A percentile compares a stretch with the other conserved stretches of the same genome.
Conservation (phyloP, 2,329 filamentous ascomycete genomes). For the Ascochyta viciae-villosae region DNA sequence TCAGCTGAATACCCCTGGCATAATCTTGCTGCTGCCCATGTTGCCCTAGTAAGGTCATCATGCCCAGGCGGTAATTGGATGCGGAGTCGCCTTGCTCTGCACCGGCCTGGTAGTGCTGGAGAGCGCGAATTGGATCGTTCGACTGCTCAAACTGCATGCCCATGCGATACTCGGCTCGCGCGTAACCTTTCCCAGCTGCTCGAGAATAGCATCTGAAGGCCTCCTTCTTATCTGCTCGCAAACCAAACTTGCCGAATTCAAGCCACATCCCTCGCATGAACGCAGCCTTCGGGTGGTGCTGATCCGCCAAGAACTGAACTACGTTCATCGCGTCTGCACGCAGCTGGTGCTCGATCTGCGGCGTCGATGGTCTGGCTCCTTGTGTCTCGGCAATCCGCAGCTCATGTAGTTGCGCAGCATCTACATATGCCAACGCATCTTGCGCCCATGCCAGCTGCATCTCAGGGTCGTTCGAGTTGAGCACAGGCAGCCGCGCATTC, state of each 20-base stretch:
- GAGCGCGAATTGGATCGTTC: constrained; percentile 88
- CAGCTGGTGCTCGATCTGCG: constrained; percentile 86
- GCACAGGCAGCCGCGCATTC: constrained; percentile 79
- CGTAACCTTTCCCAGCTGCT: constrained; percentile 85
- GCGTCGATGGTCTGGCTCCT: constrained; percentile 74
- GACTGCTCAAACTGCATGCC: constrained; percentile 98
- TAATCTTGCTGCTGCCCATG: constrained; percentile 88
- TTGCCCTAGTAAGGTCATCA: constrained; percentile 96
- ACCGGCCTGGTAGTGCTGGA: constrained; percentile 87
- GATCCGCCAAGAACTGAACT: constrained; percentile 85
- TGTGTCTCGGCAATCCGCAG: constrained; percentile 68
- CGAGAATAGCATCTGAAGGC: constrained; percentile 86
- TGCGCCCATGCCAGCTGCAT: constrained; percentile 98
- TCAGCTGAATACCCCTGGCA: constrained; percentile 77
- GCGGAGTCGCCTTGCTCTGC: constrained; percentile 85
- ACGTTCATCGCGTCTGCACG: constrained; percentile 90
- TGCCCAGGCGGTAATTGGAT: constrained; percentile 84
- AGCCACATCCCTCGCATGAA: constrained; percentile 97
- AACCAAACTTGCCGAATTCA: constrained; percentile 95
- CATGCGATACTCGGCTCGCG: constrained; percentile 92
- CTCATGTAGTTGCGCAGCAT: constrained; percentile 80
- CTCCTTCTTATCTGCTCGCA: constrained; percentile 90
- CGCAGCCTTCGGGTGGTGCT: constrained; percentile 90
- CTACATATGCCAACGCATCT: constrained; percentile 87
- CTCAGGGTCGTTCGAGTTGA: constrained; percentile 92